Base-by-base conservation (phyloP, 257 asterid species). In the Dorcoceras hygrometricum region DNA sequence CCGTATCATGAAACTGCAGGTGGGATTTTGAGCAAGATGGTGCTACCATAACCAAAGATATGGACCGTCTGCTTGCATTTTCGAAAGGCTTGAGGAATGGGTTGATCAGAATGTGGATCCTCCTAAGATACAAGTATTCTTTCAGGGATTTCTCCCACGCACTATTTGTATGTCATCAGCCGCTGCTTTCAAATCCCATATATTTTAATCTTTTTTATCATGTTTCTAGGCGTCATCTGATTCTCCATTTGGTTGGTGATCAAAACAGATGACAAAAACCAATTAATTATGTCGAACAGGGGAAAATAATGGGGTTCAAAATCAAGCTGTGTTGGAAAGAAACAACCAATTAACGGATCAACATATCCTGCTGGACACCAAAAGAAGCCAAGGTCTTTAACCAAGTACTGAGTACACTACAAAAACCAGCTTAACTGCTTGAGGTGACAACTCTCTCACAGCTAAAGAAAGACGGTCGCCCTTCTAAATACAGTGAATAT, bases 11-110 rank as follows among this genome's bases (percentile, higher is more conserved):
- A 36, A 57, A 6, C 34, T 68, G 70, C 81, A 86, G 91, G 3
- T 87, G 95, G 95, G 89, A 84, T 61, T 82, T 66, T 46, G 57
- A 84, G 36, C 79, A 74, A 70, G 71, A 83, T 50, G 85, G 82
- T 50, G 58, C 81, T 9, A 74, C 50, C 28, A 12, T 78, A 57
- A 9, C 51, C 27, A 77, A 81, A 62, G 83, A 87, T 26, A 84
- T 87, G 89, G 71, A 87, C 69, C 81, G 82, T 4, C 43, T 83
- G 6, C 70, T 29, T 8, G 95, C 95, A 16, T 87, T 77, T 64
- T 65, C 71, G 2, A 80, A 75, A 61, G 95, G 78, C 4, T 54
- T 87, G 75, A 57, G 75, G 3, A 14, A 36, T 87, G 95, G 95
- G 82, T 87, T 11, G 78, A 84, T 29, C 74, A 66, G 28, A 80